Evolutionary conservation across 2,329 filamentous ascomycete genomes (phyloP).

Genomic region (Penicillium expansum): DNA sequence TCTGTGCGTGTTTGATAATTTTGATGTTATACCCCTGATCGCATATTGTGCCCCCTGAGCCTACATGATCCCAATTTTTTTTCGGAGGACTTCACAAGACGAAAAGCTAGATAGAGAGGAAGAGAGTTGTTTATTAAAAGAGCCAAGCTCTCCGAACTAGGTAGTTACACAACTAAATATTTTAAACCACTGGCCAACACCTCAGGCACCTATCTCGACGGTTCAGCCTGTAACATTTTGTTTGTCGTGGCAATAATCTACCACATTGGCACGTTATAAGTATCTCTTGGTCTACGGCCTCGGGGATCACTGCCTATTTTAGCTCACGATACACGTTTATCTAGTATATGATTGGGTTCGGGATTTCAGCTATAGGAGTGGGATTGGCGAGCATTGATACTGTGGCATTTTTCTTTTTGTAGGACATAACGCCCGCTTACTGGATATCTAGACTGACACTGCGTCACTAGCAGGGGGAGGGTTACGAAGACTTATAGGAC

Average conservation of each 20-base stretch:
- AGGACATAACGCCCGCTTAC: constrained; percentile 43
- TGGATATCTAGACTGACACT: constrained; percentile 27
- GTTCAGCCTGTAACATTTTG: constrained; percentile 27
- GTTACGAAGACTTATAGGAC: too few relatives aligned
- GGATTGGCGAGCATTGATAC: constrained; percentile 29
- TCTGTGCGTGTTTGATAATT: constrained; percentile 10
- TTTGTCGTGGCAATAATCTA: constrained; percentile 22
- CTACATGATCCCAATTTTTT: too few relatives aligned
- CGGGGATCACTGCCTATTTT: constrained; percentile 55
- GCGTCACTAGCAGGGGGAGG: constrained; percentile 12
- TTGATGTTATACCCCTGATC: constrained; percentile 4
- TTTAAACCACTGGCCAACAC: too few relatives aligned
- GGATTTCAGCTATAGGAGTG: constrained; percentile 53
- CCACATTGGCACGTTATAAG: constrained; percentile 22
- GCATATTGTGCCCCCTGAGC: constrained; percentile 20
- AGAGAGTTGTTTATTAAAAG: too few relatives aligned
- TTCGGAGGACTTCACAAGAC: too few relatives aligned
- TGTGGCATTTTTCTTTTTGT: constrained; percentile 33
- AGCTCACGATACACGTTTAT: constrained; percentile 47
- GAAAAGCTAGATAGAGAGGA: too few relatives aligned
- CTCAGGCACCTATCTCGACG: too few relatives aligned
- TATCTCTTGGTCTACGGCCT: constrained; percentile 47
- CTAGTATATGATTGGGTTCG: constrained; percentile 47
- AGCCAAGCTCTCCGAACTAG: too few relatives aligned
- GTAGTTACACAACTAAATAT: too few relatives aligned